A percentile compares a stretch with the other conserved stretches of the same genome.
phyloP scores from a whole-genome alignment of 2,329 filamentous ascomycete species.

The Calonectria pseudoturangicola region DNA sequence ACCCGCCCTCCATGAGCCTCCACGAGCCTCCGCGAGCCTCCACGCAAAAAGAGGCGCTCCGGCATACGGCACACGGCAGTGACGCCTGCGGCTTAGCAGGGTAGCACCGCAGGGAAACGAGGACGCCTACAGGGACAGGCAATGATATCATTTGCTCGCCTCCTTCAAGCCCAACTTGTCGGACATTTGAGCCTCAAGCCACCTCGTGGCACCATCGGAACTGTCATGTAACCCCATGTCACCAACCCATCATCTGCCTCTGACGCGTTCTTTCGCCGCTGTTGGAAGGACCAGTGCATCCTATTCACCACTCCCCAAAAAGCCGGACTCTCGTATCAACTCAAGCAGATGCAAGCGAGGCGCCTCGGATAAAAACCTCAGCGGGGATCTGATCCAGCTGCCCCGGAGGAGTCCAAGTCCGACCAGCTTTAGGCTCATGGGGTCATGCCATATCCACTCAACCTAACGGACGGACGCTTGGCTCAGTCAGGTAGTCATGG shows the following conservation, averaged over 20 bases:
- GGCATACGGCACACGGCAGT: conserved; percentile 25
- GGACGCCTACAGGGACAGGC: conserved; percentile 32
- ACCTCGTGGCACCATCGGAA: conserved; percentile 33
- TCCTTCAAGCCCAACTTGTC: conserved; percentile 5
- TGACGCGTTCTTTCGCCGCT: background rate
- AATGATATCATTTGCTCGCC: conserved; percentile 47
- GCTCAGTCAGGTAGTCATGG: conserved; percentile 30
- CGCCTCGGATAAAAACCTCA: conserved; percentile 19
- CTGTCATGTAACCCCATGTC: conserved; percentile 15
- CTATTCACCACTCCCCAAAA: background rate
- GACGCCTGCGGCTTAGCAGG: background rate
- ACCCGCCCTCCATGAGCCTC: background rate
- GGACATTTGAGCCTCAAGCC: conserved; percentile 37
- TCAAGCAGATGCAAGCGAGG: conserved; percentile 2
- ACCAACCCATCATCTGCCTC: background rate
- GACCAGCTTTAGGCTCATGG: conserved; percentile 11
- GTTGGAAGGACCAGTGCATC: background rate
- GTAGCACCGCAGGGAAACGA: conserved; percentile 37
- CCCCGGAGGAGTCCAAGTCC: conserved; percentile 8
- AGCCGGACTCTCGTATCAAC: background rate
- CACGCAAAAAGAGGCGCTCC: conserved; percentile 8
- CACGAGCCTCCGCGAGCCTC: background rate
- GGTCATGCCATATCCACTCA: conserved; percentile 37
- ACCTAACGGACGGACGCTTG: conserved; percentile 27
- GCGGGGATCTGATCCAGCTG: conserved; percentile 25